These are phyloP conservation scores for Plasmodium billcollinsi DNA, from an alignment of 169 alveolate genomes.

Conservation along the genomic window DNA sequence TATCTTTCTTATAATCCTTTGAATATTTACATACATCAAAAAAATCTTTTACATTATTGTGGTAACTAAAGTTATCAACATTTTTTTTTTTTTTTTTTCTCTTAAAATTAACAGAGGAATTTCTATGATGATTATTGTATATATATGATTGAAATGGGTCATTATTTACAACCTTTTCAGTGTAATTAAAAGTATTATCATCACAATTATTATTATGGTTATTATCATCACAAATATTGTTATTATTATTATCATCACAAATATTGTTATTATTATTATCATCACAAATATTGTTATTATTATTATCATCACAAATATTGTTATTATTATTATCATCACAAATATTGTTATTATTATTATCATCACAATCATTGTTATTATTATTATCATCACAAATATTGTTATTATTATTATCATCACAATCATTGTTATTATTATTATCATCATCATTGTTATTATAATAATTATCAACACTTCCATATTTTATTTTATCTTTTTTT, in stretches of 20 bases:
- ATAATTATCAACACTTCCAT: neutral
- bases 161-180: no score
- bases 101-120: neutral
- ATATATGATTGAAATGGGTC: no score
- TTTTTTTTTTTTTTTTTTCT: neutral
- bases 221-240: neutral
- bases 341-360: neutral
- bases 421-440: neutral
- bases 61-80: neutral
- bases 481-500: neutral
- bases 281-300: neutral
- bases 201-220: no score
- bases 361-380: neutral
- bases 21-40: conserved; percentile 14
- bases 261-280: neutral
- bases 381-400: neutral
- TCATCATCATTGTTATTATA: neutral
- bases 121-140: neutral
- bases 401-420: no score
- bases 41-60: conserved; percentile 12
- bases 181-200: no score
- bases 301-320: neutral
- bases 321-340: neutral
- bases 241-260: neutral
- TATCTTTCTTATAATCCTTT: neutral